These are phyloP conservation scores for Pholiota adiposa DNA, from an alignment of 1,284 basidiomycete species.

Conservation along the genomic window DNA sequence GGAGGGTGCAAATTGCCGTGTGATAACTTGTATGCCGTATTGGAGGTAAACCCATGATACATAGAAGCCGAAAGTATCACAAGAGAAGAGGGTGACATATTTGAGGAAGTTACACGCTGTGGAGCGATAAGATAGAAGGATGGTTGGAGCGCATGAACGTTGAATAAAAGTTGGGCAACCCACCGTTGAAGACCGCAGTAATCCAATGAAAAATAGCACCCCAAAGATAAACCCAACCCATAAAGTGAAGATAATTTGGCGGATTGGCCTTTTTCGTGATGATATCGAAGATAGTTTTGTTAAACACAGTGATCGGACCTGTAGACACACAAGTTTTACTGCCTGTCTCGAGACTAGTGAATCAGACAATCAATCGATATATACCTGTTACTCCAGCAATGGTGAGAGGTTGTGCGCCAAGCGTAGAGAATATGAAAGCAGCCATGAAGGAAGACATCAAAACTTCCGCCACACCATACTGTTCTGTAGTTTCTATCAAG, in stretches of 20 bases:
- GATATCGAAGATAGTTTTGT: conserved; percentile 89
- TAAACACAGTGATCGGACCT: conserved; percentile 91
- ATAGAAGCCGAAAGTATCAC: conserved; percentile 94
- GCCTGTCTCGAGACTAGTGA: neutral
- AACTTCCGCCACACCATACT: conserved; percentile 93
- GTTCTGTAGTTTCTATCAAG: conserved; percentile 88
- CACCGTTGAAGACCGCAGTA: conserved; percentile 84
- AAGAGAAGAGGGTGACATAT: conserved; percentile 91
- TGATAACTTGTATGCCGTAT: conserved; percentile 85
- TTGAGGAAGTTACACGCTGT: conserved; percentile 81
- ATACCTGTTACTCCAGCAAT: conserved; percentile 94
- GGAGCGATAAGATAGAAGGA: conserved; percentile 5
- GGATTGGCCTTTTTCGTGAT: conserved; percentile 58
- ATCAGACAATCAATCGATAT: too few relatives aligned
- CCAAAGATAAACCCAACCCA: conserved; percentile 95
- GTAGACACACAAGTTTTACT: neutral
- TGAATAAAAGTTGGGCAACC: conserved; percentile 27
- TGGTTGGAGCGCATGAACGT: conserved; percentile 1
- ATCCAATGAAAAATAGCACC: conserved; percentile 92
- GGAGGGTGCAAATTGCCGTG: conserved; percentile 62
- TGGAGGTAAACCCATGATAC: conserved; percentile 90
- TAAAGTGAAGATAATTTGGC: conserved; percentile 84
- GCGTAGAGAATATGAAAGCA: conserved; percentile 88
- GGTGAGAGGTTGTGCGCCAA: conserved; percentile 90
- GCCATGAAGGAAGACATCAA: conserved; percentile 84